Evolutionary conservation across 2,329 filamentous ascomycete species (phyloP).

Genomic region (Talaromyces sp.): DNA sequence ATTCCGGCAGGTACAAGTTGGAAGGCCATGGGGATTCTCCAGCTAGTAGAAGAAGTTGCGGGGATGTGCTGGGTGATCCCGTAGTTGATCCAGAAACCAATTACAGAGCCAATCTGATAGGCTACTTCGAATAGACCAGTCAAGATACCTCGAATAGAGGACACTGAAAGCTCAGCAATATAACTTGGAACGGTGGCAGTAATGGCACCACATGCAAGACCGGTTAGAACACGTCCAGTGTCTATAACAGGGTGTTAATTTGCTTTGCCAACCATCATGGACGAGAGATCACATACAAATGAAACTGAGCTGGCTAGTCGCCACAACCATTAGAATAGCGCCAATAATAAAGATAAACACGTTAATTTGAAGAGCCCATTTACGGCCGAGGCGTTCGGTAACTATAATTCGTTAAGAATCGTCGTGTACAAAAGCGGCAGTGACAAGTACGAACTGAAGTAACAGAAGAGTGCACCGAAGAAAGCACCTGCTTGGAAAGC

Average conservation of each 20-base stretch:
- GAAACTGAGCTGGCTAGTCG: conserved; percentile 38
- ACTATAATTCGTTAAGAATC: conserved; percentile 49
- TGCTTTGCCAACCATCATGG: not conserved
- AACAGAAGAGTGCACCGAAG: conserved; percentile 71
- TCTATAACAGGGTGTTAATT: conserved; percentile 23
- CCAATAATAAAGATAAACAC: conserved; percentile 65
- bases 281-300: not conserved
- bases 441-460: conserved; percentile 35
- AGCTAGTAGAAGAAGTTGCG: conserved; percentile 18
- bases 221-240: conserved; percentile 56
- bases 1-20: conserved; percentile 42
- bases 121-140: conserved; percentile 57
- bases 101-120: conserved; percentile 52
- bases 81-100: conserved; percentile 52
- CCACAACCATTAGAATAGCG: conserved; percentile 69
- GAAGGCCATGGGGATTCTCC: conserved; percentile 43
- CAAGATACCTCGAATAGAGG: conserved; percentile 57
- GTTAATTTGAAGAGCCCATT: conserved; percentile 61
- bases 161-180: conserved; percentile 57
- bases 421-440: not conserved
- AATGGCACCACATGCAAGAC: conserved; percentile 55
- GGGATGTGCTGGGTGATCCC: conserved; percentile 16
- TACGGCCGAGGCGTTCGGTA: conserved; percentile 58
- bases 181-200: conserved; percentile 60
- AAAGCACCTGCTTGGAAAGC: conserved; percentile 81